phyloP scores from a whole-genome alignment of 176 grass and related monocot genomes.

The Panicum miliaceum region DNA sequence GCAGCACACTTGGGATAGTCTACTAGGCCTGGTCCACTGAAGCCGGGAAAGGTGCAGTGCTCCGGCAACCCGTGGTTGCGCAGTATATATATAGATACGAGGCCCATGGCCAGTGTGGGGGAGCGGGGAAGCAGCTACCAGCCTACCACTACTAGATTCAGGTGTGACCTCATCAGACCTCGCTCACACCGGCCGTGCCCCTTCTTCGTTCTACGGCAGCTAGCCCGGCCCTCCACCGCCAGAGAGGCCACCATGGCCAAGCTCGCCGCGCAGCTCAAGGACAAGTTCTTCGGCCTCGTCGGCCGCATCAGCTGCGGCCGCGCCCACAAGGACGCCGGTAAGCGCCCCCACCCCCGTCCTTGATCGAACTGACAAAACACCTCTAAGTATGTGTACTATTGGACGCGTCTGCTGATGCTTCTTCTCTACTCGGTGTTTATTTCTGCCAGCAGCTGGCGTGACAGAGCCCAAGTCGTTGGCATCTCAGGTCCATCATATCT shows the following conservation, averaged over 20 bases:
- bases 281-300: slow-evolving; percentile 50
- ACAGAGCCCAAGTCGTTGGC: neutral
- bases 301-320: slow-evolving; percentile 51
- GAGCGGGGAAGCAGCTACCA: neutral
- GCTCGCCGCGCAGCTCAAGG: slow-evolving; percentile 50
- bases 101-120: neutral
- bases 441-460: neutral
- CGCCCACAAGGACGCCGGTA: slow-evolving; percentile 34
- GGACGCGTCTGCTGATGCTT: too few relatives aligned
- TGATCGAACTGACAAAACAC: neutral
- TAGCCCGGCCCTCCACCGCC: neutral
- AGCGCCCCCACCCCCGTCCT: too few relatives aligned
- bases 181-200: neutral
- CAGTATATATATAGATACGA: neutral
- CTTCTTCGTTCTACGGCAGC: neutral
- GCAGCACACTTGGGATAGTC: neutral
- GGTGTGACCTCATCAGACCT: neutral
- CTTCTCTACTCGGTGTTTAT: too few relatives aligned
- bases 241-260: slow-evolving; percentile 43
- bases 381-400: neutral
- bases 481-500: slow-evolving; percentile 44
- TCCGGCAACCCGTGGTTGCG: neutral
- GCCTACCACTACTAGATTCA: neutral
- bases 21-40: neutral
- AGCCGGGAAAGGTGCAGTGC: neutral